phyloP scores from a whole-genome alignment of 257 asterid genomes.

The Buddleja alternifolia region DNA sequence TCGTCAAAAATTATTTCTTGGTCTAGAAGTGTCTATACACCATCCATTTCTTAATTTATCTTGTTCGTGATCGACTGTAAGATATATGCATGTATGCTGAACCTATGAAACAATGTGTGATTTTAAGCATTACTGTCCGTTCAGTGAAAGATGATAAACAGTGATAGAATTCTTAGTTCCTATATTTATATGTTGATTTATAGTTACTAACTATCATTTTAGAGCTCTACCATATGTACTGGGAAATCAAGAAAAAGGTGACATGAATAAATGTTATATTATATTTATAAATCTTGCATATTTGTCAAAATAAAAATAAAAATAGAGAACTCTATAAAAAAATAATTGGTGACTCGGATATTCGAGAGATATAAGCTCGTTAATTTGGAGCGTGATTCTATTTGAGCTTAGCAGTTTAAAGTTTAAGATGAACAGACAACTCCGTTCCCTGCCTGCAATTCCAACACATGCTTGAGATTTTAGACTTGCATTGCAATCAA shows the following conservation, averaged over 20 bases:
- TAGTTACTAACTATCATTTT: not conserved
- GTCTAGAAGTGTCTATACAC: not conserved
- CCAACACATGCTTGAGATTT: conserved; percentile 15
- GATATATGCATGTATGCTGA: conserved; percentile 15
- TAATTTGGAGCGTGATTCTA: too few relatives aligned
- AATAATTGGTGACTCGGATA: too few relatives aligned
- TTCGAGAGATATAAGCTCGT: too few relatives aligned
- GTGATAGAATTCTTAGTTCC: conserved; percentile 4
- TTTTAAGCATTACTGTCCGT: not conserved
- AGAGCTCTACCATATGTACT: not conserved
- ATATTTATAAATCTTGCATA: conserved; percentile 3
- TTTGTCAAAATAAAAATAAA: too few relatives aligned
- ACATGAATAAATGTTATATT: conserved; percentile 7
- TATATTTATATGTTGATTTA: not conserved
- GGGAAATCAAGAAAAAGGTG: not conserved
- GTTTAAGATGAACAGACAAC: conserved; percentile 8
- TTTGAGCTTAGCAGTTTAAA: too few relatives aligned
- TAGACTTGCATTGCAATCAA: not conserved
- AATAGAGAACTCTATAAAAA: too few relatives aligned
- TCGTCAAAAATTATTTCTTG: conserved; percentile 4
- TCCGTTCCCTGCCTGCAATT: conserved; percentile 9
- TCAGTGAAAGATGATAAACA: conserved; percentile 1
- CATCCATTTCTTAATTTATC: not conserved
- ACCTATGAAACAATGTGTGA: not conserved
- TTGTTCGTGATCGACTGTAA: conserved; percentile 17